Base-by-base conservation (phyloP, 2,329 filamentous ascomycete species). In the Metarhizium album region DNA sequence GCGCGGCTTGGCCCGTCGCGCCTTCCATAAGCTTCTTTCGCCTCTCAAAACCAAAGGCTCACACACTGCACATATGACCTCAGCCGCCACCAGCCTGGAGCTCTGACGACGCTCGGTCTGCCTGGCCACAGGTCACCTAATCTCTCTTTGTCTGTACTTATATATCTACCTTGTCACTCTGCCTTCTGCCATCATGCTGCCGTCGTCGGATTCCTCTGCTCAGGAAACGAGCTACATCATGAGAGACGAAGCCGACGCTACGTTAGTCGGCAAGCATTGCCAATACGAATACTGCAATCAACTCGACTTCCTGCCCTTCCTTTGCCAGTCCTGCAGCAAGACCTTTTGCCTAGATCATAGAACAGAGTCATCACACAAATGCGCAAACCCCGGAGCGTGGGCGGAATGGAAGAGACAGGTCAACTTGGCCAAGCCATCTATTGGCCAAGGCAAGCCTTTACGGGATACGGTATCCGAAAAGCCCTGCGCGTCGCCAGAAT, bases 331-430 rank as follows among this genome's bases (percentile, higher is more conserved):
- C 59, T 98, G 93, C 71, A 79, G 67, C 56, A 79, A 80, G 52
- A 91, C 86, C 16, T 98, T 83, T 73, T 98, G 94, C 67, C 85
- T 95, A 58, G 91, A 97, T 64, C 93, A 98, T 74, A 87, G 91
- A 50, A 85, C 82, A 61, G 91, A 97, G 72, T 79, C 81, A 20
- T 73, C 87, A 0, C 94, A 98, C 71, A 79, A 82, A 62, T 85
- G 82, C 67, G 59, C 70, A 48, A 73, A 79, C 47, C 72, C 70
- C 2, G 82, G 82, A 54, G 80, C 79, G 50, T 84, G 81, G 81
- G 80, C 81, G 16, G 72, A 74, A 61, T 74, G 78, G 23, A 71
- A 71, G 55, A 75, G 80, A 5, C 66, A 71, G 54, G 78, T 78
- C 14, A 72, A 80, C 59, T 71, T 81, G 11, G 67, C 76, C 8